Evolutionary conservation across 441 rosid genomes (phyloP).

Genomic region (Macaranga tanarius): DNA sequence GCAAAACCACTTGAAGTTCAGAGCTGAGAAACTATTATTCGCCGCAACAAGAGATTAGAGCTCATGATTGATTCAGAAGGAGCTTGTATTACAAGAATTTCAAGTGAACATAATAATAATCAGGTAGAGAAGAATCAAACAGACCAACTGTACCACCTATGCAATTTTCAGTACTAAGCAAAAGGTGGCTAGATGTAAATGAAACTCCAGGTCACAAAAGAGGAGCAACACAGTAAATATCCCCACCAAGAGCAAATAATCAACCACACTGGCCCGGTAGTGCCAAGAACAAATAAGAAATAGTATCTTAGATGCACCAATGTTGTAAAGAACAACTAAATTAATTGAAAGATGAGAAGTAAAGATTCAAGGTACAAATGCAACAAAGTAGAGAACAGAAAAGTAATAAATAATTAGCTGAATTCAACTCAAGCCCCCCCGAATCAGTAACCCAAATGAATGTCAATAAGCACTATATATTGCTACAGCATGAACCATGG

Average conservation of each 20-base stretch:
- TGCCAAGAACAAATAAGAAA: not conserved
- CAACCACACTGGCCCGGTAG: not conserved
- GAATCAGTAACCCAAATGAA: not conserved
- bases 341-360: not conserved
- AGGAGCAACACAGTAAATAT: not conserved
- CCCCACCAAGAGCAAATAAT: not conserved
- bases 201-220: not conserved
- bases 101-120: not conserved
- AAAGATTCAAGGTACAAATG: not conserved
- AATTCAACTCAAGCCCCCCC: not conserved
- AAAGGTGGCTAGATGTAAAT: not conserved
- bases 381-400: not conserved
- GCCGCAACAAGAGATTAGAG: not conserved
- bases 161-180: not conserved
- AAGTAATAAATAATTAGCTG: not conserved
- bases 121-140: not conserved
- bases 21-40: not conserved
- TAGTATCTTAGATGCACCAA: not conserved
- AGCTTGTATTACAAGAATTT: not conserved
- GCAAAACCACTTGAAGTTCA: constrained; percentile 3
- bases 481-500: not conserved
- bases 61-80: not conserved
- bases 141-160: not conserved
- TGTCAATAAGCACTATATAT: not conserved
- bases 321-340: not conserved